phyloP scores from a whole-genome alignment of 495 filamentous ascomycete species.

The Hyaloscypha finlandica region DNA sequence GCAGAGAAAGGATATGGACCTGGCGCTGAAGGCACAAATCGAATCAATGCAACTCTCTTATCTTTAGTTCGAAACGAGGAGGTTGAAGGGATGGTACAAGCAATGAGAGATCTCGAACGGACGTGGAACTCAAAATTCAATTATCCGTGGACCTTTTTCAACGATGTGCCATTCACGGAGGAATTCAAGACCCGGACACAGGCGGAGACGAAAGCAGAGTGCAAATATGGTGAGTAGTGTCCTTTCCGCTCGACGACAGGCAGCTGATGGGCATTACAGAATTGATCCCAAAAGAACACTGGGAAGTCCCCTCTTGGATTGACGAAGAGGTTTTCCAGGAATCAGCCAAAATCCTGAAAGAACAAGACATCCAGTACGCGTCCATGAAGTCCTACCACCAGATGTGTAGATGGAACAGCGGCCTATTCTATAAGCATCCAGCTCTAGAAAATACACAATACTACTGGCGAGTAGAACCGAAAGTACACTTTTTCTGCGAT shows the following conservation, averaged over 20 bases:
- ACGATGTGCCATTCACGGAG: slow-evolving; percentile 86
- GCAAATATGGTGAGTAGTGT: slow-evolving; percentile 67
- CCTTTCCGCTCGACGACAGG: not conserved
- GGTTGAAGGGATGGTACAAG: slow-evolving; percentile 74
- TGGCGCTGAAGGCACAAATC: slow-evolving; percentile 69
- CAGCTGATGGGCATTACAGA: slow-evolving; percentile 47
- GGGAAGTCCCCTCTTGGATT: slow-evolving; percentile 92
- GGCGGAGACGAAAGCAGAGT: slow-evolving; percentile 80
- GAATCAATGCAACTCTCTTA: slow-evolving; percentile 91
- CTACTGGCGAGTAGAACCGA: slow-evolving; percentile 99
- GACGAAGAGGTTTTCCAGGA: slow-evolving; percentile 82
- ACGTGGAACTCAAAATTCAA: slow-evolving; percentile 99
- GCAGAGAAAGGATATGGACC: slow-evolving; percentile 73
- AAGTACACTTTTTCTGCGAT: slow-evolving; percentile 99
- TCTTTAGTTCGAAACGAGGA: slow-evolving; percentile 94
- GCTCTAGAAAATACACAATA: slow-evolving; percentile 79
- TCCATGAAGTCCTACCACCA: slow-evolving; percentile 90
- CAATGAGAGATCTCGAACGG: slow-evolving; percentile 87
- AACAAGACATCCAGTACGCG: slow-evolving; percentile 87
- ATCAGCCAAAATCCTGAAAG: slow-evolving; percentile 78
- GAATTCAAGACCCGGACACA: slow-evolving; percentile 86
- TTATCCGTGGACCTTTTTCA: slow-evolving; percentile 99
- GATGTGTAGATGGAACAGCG: slow-evolving; percentile 99
- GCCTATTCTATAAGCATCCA: slow-evolving; percentile 96
- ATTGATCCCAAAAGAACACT: slow-evolving; percentile 89